A percentile compares a stretch with the other conserved stretches of the same genome.
phyloP scores from a whole-genome alignment of 2,329 filamentous ascomycete species.

The Lasiodiplodia hormozganensis region DNA sequence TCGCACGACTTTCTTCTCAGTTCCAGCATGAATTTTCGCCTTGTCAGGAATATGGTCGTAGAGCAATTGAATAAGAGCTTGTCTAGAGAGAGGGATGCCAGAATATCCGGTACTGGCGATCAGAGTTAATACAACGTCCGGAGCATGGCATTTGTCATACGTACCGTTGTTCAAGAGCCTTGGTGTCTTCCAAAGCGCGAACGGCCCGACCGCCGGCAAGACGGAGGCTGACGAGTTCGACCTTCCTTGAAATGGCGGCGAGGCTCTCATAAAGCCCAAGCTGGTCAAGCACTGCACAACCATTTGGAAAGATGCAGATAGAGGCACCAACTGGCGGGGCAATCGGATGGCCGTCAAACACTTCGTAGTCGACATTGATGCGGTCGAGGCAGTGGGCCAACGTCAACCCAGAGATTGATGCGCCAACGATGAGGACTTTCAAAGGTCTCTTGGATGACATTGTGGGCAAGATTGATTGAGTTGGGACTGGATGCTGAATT shows the following conservation, averaged over 20 bases:
- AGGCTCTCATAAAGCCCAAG: conserved; percentile 12
- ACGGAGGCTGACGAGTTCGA: background rate
- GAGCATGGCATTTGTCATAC: background rate
- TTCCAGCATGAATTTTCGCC: conserved; percentile 32
- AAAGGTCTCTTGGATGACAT: conserved; percentile 14
- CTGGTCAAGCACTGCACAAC: conserved; percentile 7
- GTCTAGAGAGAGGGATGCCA: conserved; percentile 35
- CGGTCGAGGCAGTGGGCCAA: conserved; percentile 17
- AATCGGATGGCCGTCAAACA: background rate
- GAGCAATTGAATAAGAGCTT: conserved; percentile 35
- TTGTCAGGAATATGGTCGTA: conserved; percentile 36
- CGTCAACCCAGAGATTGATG: conserved; percentile 7
- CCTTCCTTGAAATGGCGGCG: background rate
- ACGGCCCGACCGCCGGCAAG: background rate
- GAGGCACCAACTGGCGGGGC: conserved; percentile 1
- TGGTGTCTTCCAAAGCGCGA: background rate
- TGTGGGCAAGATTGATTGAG: background rate
- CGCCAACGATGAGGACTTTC: conserved; percentile 17
- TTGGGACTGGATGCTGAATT: background rate
- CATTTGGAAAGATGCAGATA: conserved; percentile 14
- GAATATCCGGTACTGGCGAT: background rate
- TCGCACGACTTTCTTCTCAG: conserved; percentile 31
- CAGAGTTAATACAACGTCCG: background rate
- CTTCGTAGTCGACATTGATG: background rate
- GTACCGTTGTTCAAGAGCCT: background rate